These are phyloP conservation scores for Chenopodium quinoa DNA, from an alignment of 148 eudicot species.

Conservation along the genomic window DNA sequence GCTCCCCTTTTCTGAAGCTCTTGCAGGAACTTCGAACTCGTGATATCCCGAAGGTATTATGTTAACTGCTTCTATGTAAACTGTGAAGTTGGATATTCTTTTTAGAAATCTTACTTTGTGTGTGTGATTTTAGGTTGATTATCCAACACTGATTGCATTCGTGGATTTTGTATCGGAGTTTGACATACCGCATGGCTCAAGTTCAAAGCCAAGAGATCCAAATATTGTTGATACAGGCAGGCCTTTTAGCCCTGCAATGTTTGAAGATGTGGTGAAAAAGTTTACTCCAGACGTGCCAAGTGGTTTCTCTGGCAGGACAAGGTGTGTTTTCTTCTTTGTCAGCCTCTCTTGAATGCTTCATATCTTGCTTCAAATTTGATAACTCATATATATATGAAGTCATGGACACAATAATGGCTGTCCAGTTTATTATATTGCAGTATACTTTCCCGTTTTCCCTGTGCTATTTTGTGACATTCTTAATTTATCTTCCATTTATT, in stretches of 20 bases:
- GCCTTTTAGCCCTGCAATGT: conserved; percentile 77
- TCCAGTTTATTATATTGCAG: too few species aligned
- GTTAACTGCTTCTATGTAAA: neutral
- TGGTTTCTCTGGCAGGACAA: conserved; percentile 74
- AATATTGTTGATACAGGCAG: conserved; percentile 63
- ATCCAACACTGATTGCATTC: conserved; percentile 79
- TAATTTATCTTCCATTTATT: too few species aligned
- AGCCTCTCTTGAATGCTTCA: neutral
- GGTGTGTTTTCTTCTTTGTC: conserved; percentile 38
- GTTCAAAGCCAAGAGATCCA: conserved; percentile 51
- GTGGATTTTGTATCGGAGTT: conserved; percentile 62
- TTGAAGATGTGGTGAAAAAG: conserved; percentile 70
- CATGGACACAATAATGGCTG: too few species aligned
- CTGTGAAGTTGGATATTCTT: too few species aligned
- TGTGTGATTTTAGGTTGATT: conserved; percentile 45
- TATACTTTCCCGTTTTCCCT: too few species aligned
- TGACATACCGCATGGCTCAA: conserved; percentile 51
- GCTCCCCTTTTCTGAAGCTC: conserved; percentile 87
- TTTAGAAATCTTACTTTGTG: neutral
- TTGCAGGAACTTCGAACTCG: conserved; percentile 65
- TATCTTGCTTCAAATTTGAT: neutral
- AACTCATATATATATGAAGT: too few species aligned
- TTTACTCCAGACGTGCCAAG: conserved; percentile 84
- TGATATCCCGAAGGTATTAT: conserved; percentile 63
- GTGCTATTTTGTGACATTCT: too few species aligned